Percentiles rank a stretch among this genome's conserved stretches.
Evolutionary conservation across 2,329 filamentous ascomycete genomes (phyloP).

Genomic region (Clarireedia paspali): DNA sequence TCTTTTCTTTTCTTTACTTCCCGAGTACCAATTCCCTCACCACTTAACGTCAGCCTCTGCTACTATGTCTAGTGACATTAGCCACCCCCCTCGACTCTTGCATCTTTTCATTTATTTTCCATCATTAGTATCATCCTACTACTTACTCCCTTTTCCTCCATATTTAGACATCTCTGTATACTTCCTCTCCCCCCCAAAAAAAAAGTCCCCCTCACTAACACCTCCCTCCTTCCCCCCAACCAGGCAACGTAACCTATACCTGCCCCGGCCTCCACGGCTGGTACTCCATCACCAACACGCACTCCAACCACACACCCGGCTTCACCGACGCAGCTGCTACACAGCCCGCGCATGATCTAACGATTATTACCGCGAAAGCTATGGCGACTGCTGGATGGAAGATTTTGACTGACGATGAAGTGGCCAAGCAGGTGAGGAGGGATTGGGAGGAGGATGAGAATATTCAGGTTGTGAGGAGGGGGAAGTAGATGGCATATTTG

Average conservation of each 20-base stretch:
- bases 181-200: not conserved
- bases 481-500: too few relatives aligned
- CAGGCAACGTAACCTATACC: constrained; percentile 50
- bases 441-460: constrained; percentile 29
- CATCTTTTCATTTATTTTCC: not conserved
- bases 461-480: not conserved
- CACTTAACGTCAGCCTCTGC: not conserved
- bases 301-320: constrained; percentile 44
- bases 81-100: not conserved
- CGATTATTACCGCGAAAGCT: constrained; percentile 20
- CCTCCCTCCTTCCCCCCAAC: constrained; percentile 42
- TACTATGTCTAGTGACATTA: not conserved
- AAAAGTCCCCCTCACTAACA: constrained; percentile 34
- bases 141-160: not conserved
- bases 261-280: constrained; percentile 47
- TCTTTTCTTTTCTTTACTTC: too few relatives aligned
- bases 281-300: constrained; percentile 42
- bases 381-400: constrained; percentile 40
- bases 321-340: constrained; percentile 32
- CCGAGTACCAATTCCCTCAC: constrained; percentile 13
- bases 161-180: not conserved
- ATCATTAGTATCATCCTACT: not conserved
- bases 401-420: constrained; percentile 34
- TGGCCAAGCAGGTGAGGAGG: constrained; percentile 36
- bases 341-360: constrained; percentile 16